phyloP scores from a whole-genome alignment of 805 yeast genomes.

The Candida fluviatilis region DNA sequence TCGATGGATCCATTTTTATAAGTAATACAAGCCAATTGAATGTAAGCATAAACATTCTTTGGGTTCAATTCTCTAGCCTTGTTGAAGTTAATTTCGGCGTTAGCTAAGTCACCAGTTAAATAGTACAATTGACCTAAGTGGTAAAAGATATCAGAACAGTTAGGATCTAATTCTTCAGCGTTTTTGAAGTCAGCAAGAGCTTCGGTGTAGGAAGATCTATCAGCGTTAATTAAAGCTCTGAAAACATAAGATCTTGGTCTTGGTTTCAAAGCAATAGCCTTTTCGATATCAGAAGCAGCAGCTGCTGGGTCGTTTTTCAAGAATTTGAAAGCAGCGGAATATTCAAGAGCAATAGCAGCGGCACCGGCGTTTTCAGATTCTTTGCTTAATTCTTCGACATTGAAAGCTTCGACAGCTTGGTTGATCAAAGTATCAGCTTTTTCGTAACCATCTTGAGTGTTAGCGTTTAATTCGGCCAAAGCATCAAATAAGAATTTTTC shows the following conservation, averaged over 20 bases:
- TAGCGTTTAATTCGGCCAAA: slow-evolving; percentile 47
- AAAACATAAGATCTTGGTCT: slow-evolving; percentile 79
- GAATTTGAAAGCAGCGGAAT: slow-evolving; percentile 77
- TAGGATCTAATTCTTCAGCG: slow-evolving; percentile 67
- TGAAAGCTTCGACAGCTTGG: slow-evolving; percentile 54
- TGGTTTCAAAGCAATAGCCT: slow-evolving; percentile 64
- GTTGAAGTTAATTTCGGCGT: slow-evolving; percentile 71
- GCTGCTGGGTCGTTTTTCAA: slow-evolving; percentile 66
- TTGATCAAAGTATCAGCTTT: slow-evolving; percentile 54
- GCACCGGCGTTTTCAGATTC: slow-evolving; percentile 35
- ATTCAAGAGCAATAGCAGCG: slow-evolving; percentile 74
- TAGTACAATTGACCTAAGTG: slow-evolving; percentile 93
- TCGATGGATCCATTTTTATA: slow-evolving; percentile 68
- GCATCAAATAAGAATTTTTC: slow-evolving; percentile 65
- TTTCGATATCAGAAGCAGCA: slow-evolving; percentile 61
- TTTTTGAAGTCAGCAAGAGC: slow-evolving; percentile 62
- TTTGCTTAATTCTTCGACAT: slow-evolving; percentile 25
- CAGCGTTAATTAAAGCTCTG: slow-evolving; percentile 80
- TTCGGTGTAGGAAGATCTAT: slow-evolving; percentile 58
- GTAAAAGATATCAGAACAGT: slow-evolving; percentile 80
- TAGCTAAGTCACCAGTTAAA: slow-evolving; percentile 66
- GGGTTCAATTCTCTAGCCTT: slow-evolving; percentile 74
- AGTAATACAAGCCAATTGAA: slow-evolving; percentile 89
- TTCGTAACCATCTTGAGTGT: slow-evolving; percentile 57
- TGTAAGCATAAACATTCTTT: slow-evolving; percentile 75